Evolutionary conservation across 805 yeast genomes (phyloP), one percentile per base, ranked within the genome.

Genomic region (Kuraishia cidri): DNA sequence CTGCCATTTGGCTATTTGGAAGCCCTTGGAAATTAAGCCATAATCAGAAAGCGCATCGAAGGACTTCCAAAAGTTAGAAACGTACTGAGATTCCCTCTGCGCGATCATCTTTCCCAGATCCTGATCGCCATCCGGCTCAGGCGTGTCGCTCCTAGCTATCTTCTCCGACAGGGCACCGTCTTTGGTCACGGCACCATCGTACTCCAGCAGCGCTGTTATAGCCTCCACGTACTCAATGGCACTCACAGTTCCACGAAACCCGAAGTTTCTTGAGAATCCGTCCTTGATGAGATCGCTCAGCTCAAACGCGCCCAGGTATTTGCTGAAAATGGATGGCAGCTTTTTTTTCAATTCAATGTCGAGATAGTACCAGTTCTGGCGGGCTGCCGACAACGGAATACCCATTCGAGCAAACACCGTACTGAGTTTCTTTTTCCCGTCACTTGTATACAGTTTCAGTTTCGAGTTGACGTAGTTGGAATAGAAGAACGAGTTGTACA

Each of bases 401-500:
- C 98, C 98, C 96, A 94, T 92, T 45, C 82, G 74, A 2, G 98
- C 98, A 60, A 92, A 85, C 72, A 92, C 69, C 45, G 87, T 86
- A 50, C 88, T 94, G 32, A 92, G 61, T 42, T 77, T 72, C 49
- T 84, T 86, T 42, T 79, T 72, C 5, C 99, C 98, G 37, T 82
- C 88, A 47, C 85, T 95, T 21, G 88, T 80, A 92, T 96, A 92
- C 24, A 92, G 60, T 36, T 76, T 76, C 36, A 92, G 60, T 50
- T 87, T 84, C 9, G 97, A 82, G 47, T 88, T 85, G 22, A 90
- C 87, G 47, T 79, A 90, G 38, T 86, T 79, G n/a, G 95, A 85
- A 51, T 88, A 92, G 48, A 75, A 73, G 55, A 94, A 86, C 39
- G 95, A 70, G 43, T 90, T 94, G 57, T 92, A 90, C 12, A 92